Base-by-base conservation (phyloP, 202 grass and related monocot genomes). In the Brachypodium distachyon region DNA sequence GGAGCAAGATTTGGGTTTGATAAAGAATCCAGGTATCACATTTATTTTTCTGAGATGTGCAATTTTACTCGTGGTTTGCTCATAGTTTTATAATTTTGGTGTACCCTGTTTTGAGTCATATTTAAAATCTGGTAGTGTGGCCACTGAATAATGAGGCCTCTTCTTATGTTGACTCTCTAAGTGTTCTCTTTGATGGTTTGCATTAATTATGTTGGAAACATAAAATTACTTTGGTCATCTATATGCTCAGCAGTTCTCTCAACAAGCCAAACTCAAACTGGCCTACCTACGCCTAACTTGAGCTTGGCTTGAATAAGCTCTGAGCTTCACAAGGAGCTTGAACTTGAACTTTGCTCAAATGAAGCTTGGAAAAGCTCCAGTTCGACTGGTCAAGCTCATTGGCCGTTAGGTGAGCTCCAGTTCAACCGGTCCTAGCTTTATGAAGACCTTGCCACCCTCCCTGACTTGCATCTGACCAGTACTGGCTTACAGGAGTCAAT, bases 1-100 rank as follows among this genome's bases (percentile, higher is more conserved):
- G 94, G 94, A 67, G 94, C 94, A 22, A 87, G 94, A 37, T 94
- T 97, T 29, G 94, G 91, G 14, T 97, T 94, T 75, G 91, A 89
- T 57, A 97, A 94, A 84, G 94, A 97, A 53, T 79, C 87, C 28
- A 97, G 94, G 94, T 94, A 81, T 66, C 80, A 53, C 23, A 51
- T 50, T 67, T 46, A 43, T 76, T 67, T 58, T 9, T 41, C 23
- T 3, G 13, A 57, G 42, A 7, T 42, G 51, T 67, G 28, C 31
- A 39, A 6, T 71, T 71, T 71, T 74, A n/a, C 9, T 69, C 25
- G 4, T 77, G 17, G 40, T 29, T 53, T 68, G n/a, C 27, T 74
- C 63, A 1, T 29, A 1, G 6, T 50, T 79, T 2, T 79, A 33
- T 27, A 43, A 21, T 79, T 7, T 53, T 49, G 12, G 0, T 73